These are phyloP conservation scores for Inga leiocalycina DNA, from an alignment of 306 rosid genomes.

Conservation along the genomic window DNA sequence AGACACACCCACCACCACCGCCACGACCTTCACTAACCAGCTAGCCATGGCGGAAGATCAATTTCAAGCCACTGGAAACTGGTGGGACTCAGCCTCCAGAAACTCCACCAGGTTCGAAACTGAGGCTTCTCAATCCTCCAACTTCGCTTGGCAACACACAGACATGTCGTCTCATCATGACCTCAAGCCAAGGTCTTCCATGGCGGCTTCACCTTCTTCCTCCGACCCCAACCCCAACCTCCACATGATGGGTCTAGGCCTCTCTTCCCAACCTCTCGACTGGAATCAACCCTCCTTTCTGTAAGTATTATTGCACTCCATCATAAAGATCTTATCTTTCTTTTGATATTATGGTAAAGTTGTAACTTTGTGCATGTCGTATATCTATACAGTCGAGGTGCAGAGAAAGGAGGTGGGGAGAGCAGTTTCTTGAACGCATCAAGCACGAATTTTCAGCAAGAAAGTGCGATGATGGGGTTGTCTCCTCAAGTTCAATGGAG, in stretches of 20 bases:
- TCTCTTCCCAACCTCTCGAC: constrained; percentile 72
- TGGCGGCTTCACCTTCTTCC: constrained; percentile 48
- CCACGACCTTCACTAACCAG: constrained; percentile 1
- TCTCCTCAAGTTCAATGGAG: constrained; percentile 78
- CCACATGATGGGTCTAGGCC: constrained; percentile 91
- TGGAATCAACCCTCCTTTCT: constrained; percentile 82
- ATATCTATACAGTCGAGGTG: constrained; percentile 43
- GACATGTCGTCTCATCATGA: constrained; percentile 49
- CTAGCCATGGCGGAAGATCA: constrained; percentile 80
- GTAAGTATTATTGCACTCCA: constrained; percentile 48
- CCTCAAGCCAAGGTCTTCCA: constrained; percentile 66
- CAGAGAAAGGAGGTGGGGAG: constrained; percentile 57
- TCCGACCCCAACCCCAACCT: constrained; percentile 53
- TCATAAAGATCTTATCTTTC: not conserved
- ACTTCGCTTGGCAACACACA: constrained; percentile 68
- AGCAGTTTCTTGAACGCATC: constrained; percentile 59
- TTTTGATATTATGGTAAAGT: not conserved
- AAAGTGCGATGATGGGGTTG: constrained; percentile 52
- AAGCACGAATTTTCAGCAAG: constrained; percentile 60
- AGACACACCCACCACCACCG: not conserved
- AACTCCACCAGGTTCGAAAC: constrained; percentile 59
- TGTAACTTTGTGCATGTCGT: constrained; percentile 1
- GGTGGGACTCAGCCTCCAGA: constrained; percentile 78
- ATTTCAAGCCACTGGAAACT: constrained; percentile 74
- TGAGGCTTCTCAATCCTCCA: constrained; percentile 69